Conservation (phyloP, 768 basidiomycete species). For the Lactarius deliciosus region DNA sequence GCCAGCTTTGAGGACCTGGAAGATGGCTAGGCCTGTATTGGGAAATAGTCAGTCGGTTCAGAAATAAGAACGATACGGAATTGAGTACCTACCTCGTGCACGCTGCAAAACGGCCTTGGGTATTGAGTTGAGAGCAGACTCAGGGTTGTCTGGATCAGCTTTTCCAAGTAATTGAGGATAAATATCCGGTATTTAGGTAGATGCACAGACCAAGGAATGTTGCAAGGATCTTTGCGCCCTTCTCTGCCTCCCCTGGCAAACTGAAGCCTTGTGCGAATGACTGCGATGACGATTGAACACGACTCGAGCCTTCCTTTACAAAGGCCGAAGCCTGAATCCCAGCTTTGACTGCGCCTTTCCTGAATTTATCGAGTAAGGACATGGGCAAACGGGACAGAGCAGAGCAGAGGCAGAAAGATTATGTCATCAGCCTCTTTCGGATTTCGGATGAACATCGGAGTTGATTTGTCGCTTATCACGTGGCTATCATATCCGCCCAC, state of each 20-base stretch:
- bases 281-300: constrained; percentile 70
- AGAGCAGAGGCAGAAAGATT: too few species aligned
- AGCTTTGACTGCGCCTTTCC: constrained; percentile 76
- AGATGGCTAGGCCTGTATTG: constrained; percentile 80
- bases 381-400: constrained; percentile 35
- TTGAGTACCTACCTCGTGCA: constrained; percentile 65
- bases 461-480: too few species aligned
- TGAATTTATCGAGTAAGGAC: constrained; percentile 80
- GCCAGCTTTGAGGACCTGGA: constrained; percentile 91
- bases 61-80: neutral
- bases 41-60: neutral
- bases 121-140: constrained; percentile 90
- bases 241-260: constrained; percentile 90
- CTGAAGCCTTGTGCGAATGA: constrained; percentile 84
- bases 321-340: constrained; percentile 79
- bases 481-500: too few species aligned
- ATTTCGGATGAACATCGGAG: too few species aligned
- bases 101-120: constrained; percentile 89
- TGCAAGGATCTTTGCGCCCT: constrained; percentile 87
- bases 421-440: too few species aligned
- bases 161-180: constrained; percentile 16
- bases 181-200: neutral
- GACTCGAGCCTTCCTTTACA: constrained; percentile 60
- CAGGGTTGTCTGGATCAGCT: constrained; percentile 87
- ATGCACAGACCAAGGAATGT: constrained; percentile 76